Conservation (phyloP, 495 filamentous ascomycete species). For the Thermochaetoides thermophila region DNA sequence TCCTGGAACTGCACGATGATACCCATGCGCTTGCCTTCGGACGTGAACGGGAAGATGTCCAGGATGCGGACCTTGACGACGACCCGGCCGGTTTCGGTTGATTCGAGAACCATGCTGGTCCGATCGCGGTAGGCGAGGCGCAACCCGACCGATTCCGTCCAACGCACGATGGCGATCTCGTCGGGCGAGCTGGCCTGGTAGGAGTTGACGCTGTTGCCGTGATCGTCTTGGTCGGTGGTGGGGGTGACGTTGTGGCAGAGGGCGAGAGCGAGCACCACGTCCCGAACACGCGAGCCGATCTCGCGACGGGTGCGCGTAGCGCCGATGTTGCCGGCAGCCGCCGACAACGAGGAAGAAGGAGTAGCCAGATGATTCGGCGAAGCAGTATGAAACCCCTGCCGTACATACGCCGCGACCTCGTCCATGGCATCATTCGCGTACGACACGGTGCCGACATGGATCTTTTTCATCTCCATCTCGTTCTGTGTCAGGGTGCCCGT, state of each 20-base stretch:
- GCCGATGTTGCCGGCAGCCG: conserved; percentile 40
- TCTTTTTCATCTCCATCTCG: conserved; percentile 97
- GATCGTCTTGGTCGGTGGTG: conserved; percentile 59
- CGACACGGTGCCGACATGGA: conserved; percentile 93
- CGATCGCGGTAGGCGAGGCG: conserved; percentile 76
- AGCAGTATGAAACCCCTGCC: conserved; percentile 56
- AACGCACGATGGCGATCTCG: conserved; percentile 94
- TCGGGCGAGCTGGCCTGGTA: conserved; percentile 97
- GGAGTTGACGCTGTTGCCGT: conserved; percentile 59
- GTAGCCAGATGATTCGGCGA: conserved; percentile 41
- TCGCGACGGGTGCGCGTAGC: conserved; percentile 75
- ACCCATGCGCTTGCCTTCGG: conserved; percentile 97
- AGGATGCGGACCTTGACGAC: conserved; percentile 83
- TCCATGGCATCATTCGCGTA: conserved; percentile 99
- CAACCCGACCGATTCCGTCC: conserved; percentile 86
- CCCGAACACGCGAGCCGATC: conserved; percentile 81
- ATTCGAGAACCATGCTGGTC: conserved; percentile 66
- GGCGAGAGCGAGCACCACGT: conserved; percentile 79
- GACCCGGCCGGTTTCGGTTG: conserved; percentile 54
- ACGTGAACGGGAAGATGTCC: conserved; percentile 95
- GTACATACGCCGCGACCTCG: conserved; percentile 75
- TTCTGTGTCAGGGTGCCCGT: conserved; percentile 96
- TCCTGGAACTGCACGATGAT: conserved; percentile 74
- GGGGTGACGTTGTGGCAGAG: conserved; percentile 98
- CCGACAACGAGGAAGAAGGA: conserved; percentile 53